Percentiles rank a stretch among this genome's conserved stretches.
Evolutionary conservation across 2,329 filamentous ascomycete genomes (phyloP).

Genomic region (Aphanoascus verrucosus): DNA sequence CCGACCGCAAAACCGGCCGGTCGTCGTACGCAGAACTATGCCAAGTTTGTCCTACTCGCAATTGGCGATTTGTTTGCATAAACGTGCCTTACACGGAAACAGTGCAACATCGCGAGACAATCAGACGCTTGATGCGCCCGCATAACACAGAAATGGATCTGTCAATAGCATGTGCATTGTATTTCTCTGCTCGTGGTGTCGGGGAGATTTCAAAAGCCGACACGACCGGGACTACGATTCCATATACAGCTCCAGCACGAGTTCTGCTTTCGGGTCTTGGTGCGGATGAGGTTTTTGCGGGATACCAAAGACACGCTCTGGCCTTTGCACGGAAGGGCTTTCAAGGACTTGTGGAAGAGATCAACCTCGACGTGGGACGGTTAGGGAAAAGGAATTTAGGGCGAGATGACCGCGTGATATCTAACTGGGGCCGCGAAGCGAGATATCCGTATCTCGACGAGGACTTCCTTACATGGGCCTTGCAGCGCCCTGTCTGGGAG

Average conservation of each 20-base stretch:
- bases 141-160: conserved; percentile 99
- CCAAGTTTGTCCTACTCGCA: conserved; percentile 55
- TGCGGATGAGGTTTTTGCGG: conserved; percentile 91
- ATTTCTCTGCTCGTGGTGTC: conserved; percentile 74
- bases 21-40: conserved; percentile 67
- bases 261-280: conserved; percentile 87
- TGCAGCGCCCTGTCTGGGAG: conserved; percentile 62
- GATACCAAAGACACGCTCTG: conserved; percentile 72
- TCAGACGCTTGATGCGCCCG: conserved; percentile 72
- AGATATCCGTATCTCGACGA: conserved; percentile 90
- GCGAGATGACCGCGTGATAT: conserved; percentile 81
- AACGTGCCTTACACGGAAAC: conserved; percentile 74
- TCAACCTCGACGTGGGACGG: conserved; percentile 72
- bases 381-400: conserved; percentile 91
- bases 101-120: conserved; percentile 52
- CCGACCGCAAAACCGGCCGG: conserved; percentile 78
- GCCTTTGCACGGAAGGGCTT: conserved; percentile 64
- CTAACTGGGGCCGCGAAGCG: conserved; percentile 78
- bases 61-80: conserved; percentile 71
- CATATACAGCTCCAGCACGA: conserved; percentile 60
- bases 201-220: conserved; percentile 39
- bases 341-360: conserved; percentile 62
- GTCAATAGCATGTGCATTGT: conserved; percentile 86
- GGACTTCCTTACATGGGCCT: conserved; percentile 67
- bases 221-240: conserved; percentile 16